A percentile compares a stretch with the other conserved stretches of the same genome.
Evolutionary conservation across 352 stramenopile species (phyloP).

Genomic region (Globisporangium takayamanum): DNA sequence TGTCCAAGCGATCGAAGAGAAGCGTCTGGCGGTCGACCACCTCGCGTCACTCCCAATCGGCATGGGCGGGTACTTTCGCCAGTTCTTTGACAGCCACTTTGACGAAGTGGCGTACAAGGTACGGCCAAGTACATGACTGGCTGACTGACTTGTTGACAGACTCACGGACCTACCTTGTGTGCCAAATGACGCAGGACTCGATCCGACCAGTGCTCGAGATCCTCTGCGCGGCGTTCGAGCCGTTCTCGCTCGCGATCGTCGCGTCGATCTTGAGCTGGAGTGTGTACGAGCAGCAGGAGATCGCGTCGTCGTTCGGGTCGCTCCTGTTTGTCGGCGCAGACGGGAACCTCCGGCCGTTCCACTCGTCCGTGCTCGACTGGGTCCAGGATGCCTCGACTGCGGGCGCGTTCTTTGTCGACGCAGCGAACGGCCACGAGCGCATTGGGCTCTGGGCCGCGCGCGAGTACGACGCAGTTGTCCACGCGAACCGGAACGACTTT

Average conservation of each 20-base stretch:
- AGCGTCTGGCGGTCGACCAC: conserved; percentile 37
- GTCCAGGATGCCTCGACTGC: conserved; percentile 46
- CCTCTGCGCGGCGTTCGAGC: conserved; percentile 60
- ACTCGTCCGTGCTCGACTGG: conserved; percentile 72
- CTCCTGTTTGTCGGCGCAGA: conserved; percentile 49
- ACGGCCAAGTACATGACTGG: neutral
- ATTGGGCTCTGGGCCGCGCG: conserved; percentile 54
- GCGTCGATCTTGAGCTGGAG: conserved; percentile 47
- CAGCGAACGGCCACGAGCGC: conserved; percentile 44
- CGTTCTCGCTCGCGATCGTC: conserved; percentile 35
- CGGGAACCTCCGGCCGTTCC: conserved; percentile 51
- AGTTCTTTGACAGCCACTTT: conserved; percentile 73
- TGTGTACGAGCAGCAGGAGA: conserved; percentile 54
- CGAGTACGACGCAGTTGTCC: conserved; percentile 45
- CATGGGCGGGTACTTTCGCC: conserved; percentile 58
- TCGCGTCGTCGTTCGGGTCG: conserved; percentile 39
- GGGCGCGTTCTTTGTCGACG: conserved; percentile 44
- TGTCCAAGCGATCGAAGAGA: conserved; percentile 52
- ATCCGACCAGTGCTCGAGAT: conserved; percentile 67
- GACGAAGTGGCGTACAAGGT: conserved; percentile 43
- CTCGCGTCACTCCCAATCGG: conserved; percentile 50
- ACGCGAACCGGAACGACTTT: conserved; percentile 46
- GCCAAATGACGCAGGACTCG: conserved; percentile 13
- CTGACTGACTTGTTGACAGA: neutral
- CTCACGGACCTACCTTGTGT: neutral